Percentiles rank a stretch among this genome's conserved stretches.
phyloP scores from a whole-genome alignment of 2,329 filamentous ascomycete species.

The Nemania bipapillata region DNA sequence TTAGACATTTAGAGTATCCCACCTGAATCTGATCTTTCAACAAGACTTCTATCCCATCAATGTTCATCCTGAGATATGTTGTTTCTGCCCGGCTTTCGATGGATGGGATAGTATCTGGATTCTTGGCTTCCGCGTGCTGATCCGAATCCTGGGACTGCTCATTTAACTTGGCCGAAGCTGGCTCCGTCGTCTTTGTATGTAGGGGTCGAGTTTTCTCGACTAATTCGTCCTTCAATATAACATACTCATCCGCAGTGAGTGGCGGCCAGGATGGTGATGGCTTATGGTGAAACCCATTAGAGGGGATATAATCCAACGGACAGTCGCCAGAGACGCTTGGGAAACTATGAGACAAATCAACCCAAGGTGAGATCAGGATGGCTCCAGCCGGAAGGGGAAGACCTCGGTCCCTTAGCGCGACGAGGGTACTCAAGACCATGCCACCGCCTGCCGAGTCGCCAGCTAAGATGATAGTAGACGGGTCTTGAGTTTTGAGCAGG shows the following conservation, averaged over 20 bases:
- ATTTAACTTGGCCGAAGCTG: slow-evolving; percentile 52
- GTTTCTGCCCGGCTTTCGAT: slow-evolving; percentile 45
- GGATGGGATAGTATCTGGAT: slow-evolving; percentile 28
- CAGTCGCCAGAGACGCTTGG: slow-evolving; percentile 82
- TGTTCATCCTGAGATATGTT: slow-evolving; percentile 68
- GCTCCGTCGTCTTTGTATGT: slow-evolving; percentile 52
- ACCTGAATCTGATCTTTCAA: slow-evolving; percentile 94
- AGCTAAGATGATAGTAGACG: slow-evolving; percentile 84
- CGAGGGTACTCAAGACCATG: slow-evolving; percentile 84
- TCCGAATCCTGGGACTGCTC: slow-evolving; percentile 38
- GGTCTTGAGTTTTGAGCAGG: slow-evolving; percentile 78
- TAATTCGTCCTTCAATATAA: slow-evolving; percentile 63
- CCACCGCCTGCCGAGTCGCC: slow-evolving; percentile 95
- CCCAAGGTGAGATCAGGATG: slow-evolving; percentile 93
- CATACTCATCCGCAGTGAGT: slow-evolving; percentile 79
- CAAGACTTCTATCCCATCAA: slow-evolving; percentile 76
- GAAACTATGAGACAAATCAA: slow-evolving; percentile 94
- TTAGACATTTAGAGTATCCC: slow-evolving; percentile 30
- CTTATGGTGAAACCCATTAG: slow-evolving; percentile 87
- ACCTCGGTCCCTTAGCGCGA: slow-evolving; percentile 82
- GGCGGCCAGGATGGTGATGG: slow-evolving; percentile 94
- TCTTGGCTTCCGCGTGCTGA: slow-evolving; percentile 30
- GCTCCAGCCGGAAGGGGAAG: slow-evolving; percentile 88
- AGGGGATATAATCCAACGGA: slow-evolving; percentile 86
- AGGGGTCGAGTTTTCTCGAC: slow-evolving; percentile 55